Evolutionary conservation across 768 basidiomycete genomes (phyloP).

Genomic region (Lactarius trivialis): DNA sequence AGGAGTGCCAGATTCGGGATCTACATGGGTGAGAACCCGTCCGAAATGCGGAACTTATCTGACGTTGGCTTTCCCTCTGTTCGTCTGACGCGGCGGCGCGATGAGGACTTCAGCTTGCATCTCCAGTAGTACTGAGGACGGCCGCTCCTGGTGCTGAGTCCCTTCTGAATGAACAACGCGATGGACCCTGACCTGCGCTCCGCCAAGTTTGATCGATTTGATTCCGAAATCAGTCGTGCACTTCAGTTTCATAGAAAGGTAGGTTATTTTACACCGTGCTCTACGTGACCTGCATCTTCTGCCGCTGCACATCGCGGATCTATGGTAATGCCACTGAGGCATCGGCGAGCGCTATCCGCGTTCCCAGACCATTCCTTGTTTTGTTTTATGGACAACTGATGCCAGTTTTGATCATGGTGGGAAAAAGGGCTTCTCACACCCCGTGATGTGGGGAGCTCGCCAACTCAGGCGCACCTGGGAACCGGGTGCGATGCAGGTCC

Average conservation of each 20-base stretch:
- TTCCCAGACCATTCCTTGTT: not conserved
- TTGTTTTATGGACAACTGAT: not conserved
- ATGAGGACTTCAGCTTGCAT: not conserved
- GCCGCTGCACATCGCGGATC: too few relatives aligned
- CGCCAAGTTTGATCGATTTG: too few relatives aligned
- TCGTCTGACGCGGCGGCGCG: too few relatives aligned
- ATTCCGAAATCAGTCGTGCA: too few relatives aligned
- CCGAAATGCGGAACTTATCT: too few relatives aligned
- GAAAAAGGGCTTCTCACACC: not conserved
- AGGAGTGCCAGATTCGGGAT: too few relatives aligned
- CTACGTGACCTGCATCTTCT: not conserved
- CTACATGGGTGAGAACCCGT: too few relatives aligned
- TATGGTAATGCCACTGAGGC: too few relatives aligned
- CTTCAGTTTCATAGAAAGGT: too few relatives aligned
- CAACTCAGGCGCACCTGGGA: constrained; percentile 28
- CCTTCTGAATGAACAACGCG: not conserved
- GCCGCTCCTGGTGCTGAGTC: too few relatives aligned
- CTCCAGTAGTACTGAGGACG: not conserved
- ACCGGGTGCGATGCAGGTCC: constrained; percentile 41
- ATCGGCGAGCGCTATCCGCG: not conserved
- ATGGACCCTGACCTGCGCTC: too few relatives aligned
- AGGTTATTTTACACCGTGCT: not conserved
- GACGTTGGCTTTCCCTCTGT: too few relatives aligned
- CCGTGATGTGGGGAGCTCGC: not conserved
- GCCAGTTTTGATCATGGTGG: not conserved